phyloP scores from a whole-genome alignment of 139 green algal species.

The Closterium sp. region DNA sequence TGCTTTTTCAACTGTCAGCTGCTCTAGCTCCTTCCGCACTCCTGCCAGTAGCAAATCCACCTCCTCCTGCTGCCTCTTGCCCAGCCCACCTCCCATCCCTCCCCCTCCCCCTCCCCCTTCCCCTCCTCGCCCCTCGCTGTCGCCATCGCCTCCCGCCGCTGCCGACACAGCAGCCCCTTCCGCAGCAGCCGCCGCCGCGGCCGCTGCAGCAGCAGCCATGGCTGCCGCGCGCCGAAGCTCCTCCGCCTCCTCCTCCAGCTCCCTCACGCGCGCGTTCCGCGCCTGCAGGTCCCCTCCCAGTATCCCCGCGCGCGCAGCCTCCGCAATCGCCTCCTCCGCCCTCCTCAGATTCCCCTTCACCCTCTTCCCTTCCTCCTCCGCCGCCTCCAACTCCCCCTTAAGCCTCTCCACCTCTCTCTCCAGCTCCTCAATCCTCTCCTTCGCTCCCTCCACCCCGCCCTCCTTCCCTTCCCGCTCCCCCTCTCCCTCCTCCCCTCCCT shows the following conservation, averaged over 20 bases:
- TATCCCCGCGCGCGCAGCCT: neutral
- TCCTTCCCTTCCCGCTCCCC: neutral
- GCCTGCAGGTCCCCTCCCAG: neutral
- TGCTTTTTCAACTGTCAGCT: neutral
- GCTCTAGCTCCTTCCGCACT: neutral
- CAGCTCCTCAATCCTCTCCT: neutral
- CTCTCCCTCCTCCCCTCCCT: neutral
- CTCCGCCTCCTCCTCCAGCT: conserved; percentile 8
- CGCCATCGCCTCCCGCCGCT: neutral
- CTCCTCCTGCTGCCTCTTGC: neutral
- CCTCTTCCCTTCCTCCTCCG: neutral
- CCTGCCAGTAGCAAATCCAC: neutral
- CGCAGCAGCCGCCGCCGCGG: neutral
- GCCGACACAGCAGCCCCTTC: neutral
- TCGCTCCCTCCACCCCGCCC: neutral
- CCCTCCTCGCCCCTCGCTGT: neutral
- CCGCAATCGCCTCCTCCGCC: neutral
- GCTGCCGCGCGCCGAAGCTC: neutral
- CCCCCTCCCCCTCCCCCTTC: neutral
- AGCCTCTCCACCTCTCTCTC: neutral
- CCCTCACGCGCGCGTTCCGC: neutral
- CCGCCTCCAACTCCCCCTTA: neutral
- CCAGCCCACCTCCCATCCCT: neutral
- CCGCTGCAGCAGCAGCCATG: neutral
- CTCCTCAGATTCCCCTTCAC: neutral